Evolutionary conservation across 1,284 basidiomycete species (phyloP).

Genomic region (Ustilago tritici): DNA sequence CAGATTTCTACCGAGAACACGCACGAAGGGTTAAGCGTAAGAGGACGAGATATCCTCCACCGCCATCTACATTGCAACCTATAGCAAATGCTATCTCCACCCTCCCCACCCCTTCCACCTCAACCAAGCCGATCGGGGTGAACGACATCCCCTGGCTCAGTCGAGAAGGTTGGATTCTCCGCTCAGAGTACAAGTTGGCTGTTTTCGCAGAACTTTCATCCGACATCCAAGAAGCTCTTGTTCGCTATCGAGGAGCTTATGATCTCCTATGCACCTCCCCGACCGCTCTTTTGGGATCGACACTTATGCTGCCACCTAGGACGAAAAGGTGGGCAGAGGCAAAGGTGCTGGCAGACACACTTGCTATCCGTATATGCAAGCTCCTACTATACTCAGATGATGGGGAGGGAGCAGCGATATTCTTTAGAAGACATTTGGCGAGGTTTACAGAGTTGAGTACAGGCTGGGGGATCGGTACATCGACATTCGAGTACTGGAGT

Average conservation of each 20-base stretch:
- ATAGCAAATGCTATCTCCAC: conserved; percentile 54
- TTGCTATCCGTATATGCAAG: conserved; percentile 58
- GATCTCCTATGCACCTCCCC: conserved; percentile 37
- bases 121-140: conserved; percentile 14
- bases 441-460: conserved; percentile 87
- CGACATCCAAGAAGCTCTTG: conserved; percentile 78
- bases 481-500: conserved; percentile 96
- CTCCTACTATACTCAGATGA: conserved; percentile 89
- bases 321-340: conserved; percentile 99
- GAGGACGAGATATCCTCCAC: conserved; percentile 77
- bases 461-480: conserved; percentile 96
- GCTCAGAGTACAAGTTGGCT: conserved; percentile 96
- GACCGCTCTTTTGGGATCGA: conserved; percentile 73
- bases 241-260: conserved; percentile 43
- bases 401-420: conserved; percentile 76
- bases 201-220: conserved; percentile 93
- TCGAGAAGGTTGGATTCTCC: conserved; percentile 91
- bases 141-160: conserved; percentile 72
- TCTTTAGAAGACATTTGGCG: conserved; percentile 85
- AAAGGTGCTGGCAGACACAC: conserved; percentile 86
- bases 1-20: conserved; percentile 92
- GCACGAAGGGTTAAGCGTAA: conserved; percentile 90
- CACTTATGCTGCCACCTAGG: conserved; percentile 84
- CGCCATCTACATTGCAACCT: conserved; percentile 54
- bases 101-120: not conserved